Conservation (phyloP, 768 basidiomycete genomes). For the Russula abietina region DNA sequence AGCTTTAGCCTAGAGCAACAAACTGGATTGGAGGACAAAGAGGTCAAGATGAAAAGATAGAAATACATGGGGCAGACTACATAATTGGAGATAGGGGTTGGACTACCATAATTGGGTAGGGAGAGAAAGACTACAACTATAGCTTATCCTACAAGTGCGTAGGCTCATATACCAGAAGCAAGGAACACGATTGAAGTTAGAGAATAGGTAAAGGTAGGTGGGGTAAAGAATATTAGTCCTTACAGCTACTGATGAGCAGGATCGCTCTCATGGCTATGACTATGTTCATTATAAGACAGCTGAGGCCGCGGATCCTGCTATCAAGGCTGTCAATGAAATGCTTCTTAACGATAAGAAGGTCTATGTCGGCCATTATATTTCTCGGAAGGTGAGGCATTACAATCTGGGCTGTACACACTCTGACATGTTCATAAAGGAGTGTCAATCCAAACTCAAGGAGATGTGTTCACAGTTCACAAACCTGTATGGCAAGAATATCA, state of each 20-base stretch:
- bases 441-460: constrained; percentile 97
- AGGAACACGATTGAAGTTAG: too few relatives aligned
- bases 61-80: too few relatives aligned
- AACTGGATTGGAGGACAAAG: too few relatives aligned
- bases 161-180: too few relatives aligned
- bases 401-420: background rate
- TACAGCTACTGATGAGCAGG: constrained; percentile 94
- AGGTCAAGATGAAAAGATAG: too few relatives aligned
- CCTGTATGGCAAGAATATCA: constrained; percentile 96
- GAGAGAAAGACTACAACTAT: too few relatives aligned
- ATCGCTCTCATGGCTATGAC: constrained; percentile 94
- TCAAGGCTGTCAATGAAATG: constrained; percentile 99
- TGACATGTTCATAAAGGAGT: constrained; percentile 51
- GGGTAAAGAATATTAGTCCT: too few relatives aligned
- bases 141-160: too few relatives aligned
- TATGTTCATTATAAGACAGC: constrained; percentile 99
- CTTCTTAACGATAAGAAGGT: constrained; percentile 99
- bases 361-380: constrained; percentile 95
- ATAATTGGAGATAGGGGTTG: too few relatives aligned
- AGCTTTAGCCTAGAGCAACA: too few relatives aligned
- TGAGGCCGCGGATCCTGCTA: constrained; percentile 91
- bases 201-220: too few relatives aligned
- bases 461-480: constrained; percentile 97
- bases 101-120: too few relatives aligned
- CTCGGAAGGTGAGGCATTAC: constrained; percentile 65